Percentiles rank a stretch among this genome's conserved stretches.
Evolutionary conservation across 176 grass and related monocot species (phyloP).

Genomic region (Cenchrus purpureus): DNA sequence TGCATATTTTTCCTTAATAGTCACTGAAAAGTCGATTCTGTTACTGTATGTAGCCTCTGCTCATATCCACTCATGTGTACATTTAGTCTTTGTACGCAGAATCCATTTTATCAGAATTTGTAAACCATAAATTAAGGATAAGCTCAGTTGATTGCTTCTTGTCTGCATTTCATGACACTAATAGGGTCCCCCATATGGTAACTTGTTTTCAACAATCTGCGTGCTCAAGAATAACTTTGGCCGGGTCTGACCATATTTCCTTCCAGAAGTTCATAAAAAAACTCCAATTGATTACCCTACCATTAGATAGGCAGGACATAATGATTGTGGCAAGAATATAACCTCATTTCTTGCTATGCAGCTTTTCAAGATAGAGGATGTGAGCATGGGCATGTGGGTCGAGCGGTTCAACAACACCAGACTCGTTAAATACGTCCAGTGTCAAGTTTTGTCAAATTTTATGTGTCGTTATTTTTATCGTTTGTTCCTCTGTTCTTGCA

Average conservation of each 20-base stretch:
- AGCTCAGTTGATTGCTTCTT: conserved; percentile 33
- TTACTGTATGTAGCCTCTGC: not conserved
- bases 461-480: too few relatives aligned
- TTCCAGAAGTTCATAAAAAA: not conserved
- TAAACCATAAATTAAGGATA: conserved; percentile 85
- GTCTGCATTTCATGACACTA: conserved; percentile 13
- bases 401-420: conserved; percentile 71
- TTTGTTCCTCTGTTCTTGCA: too few relatives aligned
- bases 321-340: conserved; percentile 11
- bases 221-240: conserved; percentile 15
- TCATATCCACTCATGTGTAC: conserved; percentile 72
- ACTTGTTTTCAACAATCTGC: conserved; percentile 12
- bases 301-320: conserved; percentile 16
- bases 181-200: not conserved
- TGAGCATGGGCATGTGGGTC: conserved; percentile 99
- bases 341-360: conserved; percentile 50
- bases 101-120: conserved; percentile 81
- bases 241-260: conserved; percentile 14
- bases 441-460: conserved; percentile 78
- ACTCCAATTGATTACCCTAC: not conserved
- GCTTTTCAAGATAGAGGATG: conserved; percentile 98
- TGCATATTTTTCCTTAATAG: conserved; percentile 27
- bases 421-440: conserved; percentile 70
- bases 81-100: conserved; percentile 26
- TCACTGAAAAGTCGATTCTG: not conserved